These are phyloP conservation scores for Stagonosporopsis rhizophila DNA, from an alignment of 2,329 filamentous ascomycete genomes.

Conservation along the genomic window DNA sequence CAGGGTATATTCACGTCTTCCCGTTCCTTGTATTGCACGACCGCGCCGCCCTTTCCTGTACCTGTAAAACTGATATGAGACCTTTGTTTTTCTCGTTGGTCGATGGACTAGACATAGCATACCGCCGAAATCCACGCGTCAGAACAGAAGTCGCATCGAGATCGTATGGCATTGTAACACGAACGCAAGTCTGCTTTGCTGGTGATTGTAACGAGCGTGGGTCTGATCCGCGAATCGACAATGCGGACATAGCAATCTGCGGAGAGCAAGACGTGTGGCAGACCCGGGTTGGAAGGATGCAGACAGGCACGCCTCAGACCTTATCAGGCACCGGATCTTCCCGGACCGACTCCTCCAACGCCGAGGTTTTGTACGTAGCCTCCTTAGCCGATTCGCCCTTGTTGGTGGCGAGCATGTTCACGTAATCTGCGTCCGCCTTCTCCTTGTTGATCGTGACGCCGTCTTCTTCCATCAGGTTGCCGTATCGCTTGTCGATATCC, in stretches of 20 bases:
- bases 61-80: too few relatives aligned
- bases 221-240: not conserved
- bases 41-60: too few relatives aligned
- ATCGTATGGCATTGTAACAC: not conserved
- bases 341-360: not conserved
- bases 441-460: not conserved
- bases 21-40: too few relatives aligned
- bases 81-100: too few relatives aligned
- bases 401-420: constrained; percentile 1
- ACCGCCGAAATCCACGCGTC: too few relatives aligned
- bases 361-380: not conserved
- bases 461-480: not conserved
- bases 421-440: not conserved
- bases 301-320: not conserved
- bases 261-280: not conserved
- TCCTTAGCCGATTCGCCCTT: not conserved
- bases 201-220: not conserved
- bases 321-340: not conserved
- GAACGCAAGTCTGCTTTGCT: not conserved
- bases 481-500: constrained; percentile 48
- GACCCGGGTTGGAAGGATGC: not conserved
- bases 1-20: too few relatives aligned
- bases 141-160: too few relatives aligned
- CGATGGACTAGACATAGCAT: too few relatives aligned
- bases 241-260: not conserved